Conservation (phyloP, 73 alveolate genomes). For the Paramecium sexaurelia region DNA sequence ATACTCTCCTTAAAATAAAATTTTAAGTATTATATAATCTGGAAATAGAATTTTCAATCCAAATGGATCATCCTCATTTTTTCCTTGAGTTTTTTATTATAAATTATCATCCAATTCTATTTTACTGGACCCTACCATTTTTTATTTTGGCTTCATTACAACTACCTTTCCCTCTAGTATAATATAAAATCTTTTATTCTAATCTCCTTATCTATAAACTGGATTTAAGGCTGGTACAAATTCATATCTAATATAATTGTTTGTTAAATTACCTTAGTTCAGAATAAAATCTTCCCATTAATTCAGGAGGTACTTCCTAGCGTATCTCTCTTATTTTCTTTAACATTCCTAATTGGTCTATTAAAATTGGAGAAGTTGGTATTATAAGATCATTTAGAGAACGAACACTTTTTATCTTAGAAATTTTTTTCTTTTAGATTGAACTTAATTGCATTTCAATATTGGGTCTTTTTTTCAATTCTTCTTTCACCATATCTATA, state of each 20-base stretch:
- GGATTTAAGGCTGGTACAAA: constrained; percentile 29
- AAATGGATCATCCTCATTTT: constrained; percentile 44
- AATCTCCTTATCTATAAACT: constrained; percentile 44
- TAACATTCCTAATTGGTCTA: background rate
- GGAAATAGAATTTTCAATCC: constrained; percentile 39
- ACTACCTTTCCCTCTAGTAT: constrained; percentile 24
- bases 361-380: constrained; percentile 36
- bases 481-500: constrained; percentile 20
- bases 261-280: constrained; percentile 25
- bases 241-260: background rate
- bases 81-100: background rate
- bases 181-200: background rate
- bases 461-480: background rate
- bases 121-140: constrained; percentile 42
- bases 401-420: background rate
- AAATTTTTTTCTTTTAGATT: background rate
- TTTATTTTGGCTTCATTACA: constrained; percentile 25
- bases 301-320: constrained; percentile 31
- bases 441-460: background rate
- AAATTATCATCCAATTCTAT: background rate
- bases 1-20: constrained; percentile 31
- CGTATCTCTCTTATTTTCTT: background rate
- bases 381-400: background rate
- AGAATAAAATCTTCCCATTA: constrained; percentile 1
- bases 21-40: background rate